Conservation (phyloP, 2,329 filamentous ascomycete genomes). For the Clonostachys byssicola region DNA sequence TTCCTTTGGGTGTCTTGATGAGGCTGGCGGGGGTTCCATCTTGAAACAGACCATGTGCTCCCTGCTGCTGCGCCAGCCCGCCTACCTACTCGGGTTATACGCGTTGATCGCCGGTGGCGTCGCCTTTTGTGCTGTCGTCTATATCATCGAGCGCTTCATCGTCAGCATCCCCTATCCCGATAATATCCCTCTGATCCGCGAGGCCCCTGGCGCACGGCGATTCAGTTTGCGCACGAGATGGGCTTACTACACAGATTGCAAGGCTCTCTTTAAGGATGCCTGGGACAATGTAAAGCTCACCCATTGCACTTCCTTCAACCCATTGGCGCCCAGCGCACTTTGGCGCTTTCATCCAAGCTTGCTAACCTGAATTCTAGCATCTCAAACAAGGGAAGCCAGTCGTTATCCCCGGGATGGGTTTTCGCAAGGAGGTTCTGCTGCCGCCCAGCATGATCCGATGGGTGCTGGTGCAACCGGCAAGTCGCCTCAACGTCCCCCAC, state of each 20-base stretch:
- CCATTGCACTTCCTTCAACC: background rate
- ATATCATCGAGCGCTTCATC: conserved; percentile 10
- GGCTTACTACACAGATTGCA: conserved; percentile 21
- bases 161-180: conserved; percentile 14
- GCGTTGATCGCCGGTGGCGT: conserved; percentile 1
- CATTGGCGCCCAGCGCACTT: background rate
- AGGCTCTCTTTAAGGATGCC: conserved; percentile 18
- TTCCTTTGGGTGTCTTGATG: no score
- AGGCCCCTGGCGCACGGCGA: conserved; percentile 11
- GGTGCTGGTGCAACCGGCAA: conserved; percentile 31
- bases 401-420: conserved; percentile 31
- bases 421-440: conserved; percentile 34
- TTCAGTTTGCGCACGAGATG: conserved; percentile 21
- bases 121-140: conserved; percentile 3
- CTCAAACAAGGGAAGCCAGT: conserved; percentile 33
- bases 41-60: background rate
- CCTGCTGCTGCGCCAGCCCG: background rate
- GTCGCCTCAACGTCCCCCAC: conserved; percentile 20
- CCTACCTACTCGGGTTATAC: no score
- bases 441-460: conserved; percentile 31
- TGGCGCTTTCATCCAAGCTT: background rate
- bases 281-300: conserved; percentile 16
- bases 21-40: no score
- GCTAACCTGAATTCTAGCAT: conserved; percentile 21
- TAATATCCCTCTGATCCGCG: conserved; percentile 15